These are phyloP conservation scores for Pseudonectria buxi DNA, from an alignment of 2,329 filamentous ascomycete genomes.

Conservation along the genomic window DNA sequence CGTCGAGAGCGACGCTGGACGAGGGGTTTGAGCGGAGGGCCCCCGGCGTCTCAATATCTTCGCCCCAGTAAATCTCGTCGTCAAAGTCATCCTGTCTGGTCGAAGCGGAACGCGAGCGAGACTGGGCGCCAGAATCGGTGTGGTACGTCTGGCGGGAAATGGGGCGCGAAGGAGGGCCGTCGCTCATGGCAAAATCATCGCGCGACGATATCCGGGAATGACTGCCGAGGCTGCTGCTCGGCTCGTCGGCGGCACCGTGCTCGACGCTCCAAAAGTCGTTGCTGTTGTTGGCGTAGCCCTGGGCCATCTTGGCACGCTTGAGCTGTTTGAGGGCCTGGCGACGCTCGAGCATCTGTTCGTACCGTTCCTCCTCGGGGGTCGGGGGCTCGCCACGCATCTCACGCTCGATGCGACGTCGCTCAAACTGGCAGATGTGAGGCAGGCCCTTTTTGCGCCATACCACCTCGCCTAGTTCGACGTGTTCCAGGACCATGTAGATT, in stretches of 20 bases:
- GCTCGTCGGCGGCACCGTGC: slow-evolving; percentile 57
- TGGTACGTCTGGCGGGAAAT: slow-evolving; percentile 33
- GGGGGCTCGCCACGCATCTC: slow-evolving; percentile 57
- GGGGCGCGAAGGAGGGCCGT: slow-evolving; percentile 31
- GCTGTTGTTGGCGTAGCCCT: slow-evolving; percentile 40
- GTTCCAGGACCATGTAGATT: slow-evolving; percentile 96
- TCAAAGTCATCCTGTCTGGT: slow-evolving; percentile 28
- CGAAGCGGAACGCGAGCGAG: slow-evolving; percentile 40
- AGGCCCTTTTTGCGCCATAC: slow-evolving; percentile 87
- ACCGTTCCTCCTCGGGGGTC: slow-evolving; percentile 53
- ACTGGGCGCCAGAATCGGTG: slow-evolving; percentile 40
- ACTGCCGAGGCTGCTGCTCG: slow-evolving; percentile 31
- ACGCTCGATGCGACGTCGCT: slow-evolving; percentile 72
- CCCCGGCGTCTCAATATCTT: slow-evolving; percentile 48
- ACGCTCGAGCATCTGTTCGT: slow-evolving; percentile 52
- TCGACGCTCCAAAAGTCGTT: slow-evolving; percentile 79
- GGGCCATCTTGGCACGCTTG: slow-evolving; percentile 49
- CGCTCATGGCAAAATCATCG: slow-evolving; percentile 33
- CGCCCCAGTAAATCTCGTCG: slow-evolving; percentile 33
- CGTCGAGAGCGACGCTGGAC: slow-evolving; percentile 58
- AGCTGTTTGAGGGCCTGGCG: slow-evolving; percentile 51
- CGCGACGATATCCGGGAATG: slow-evolving; percentile 37
- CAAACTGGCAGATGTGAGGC: slow-evolving; percentile 73
- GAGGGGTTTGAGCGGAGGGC: slow-evolving; percentile 46
- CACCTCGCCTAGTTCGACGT: slow-evolving; percentile 89